These are phyloP conservation scores for Aspergillus fumigatiaffinis DNA, from an alignment of 2,329 filamentous ascomycete species.

Conservation along the genomic window DNA sequence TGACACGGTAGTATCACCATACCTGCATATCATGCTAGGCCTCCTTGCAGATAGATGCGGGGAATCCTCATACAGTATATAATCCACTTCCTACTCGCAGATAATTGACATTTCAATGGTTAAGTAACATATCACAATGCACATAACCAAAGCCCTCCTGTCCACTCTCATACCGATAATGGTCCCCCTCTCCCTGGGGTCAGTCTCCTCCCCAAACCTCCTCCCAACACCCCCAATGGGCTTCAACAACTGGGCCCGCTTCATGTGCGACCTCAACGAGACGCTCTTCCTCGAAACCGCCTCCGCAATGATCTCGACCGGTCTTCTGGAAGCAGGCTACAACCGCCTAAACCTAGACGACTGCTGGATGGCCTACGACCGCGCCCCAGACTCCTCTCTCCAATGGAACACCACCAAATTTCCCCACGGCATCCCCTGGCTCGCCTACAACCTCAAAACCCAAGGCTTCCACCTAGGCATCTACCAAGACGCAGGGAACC, in stretches of 20 bases:
- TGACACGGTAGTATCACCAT: background rate
- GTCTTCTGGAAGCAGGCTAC: slow-evolving; percentile 39
- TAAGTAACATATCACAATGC: background rate
- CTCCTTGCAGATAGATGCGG: background rate
- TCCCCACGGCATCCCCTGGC: slow-evolving; percentile 42
- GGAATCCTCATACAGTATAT: background rate
- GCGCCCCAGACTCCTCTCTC: slow-evolving; percentile 36
- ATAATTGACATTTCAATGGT: background rate
- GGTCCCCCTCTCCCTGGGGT: slow-evolving; percentile 11
- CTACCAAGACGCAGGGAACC: slow-evolving; percentile 44
- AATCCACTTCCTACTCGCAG: too few relatives aligned
- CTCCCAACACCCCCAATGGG: slow-evolving; percentile 48
- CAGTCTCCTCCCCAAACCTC: slow-evolving; percentile 17
- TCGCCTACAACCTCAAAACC: slow-evolving; percentile 36
- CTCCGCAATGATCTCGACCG: slow-evolving; percentile 42
- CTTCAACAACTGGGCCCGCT: slow-evolving; percentile 51
- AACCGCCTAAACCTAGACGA: slow-evolving; percentile 45
- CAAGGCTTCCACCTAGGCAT: slow-evolving; percentile 46
- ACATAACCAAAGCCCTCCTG: background rate
- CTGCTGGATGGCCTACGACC: slow-evolving; percentile 40
- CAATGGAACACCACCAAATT: slow-evolving; percentile 42
- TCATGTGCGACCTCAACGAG: slow-evolving; percentile 48
- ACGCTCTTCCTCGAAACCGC: slow-evolving; percentile 47
- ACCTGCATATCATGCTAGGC: too few relatives aligned
- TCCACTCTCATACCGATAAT: slow-evolving; percentile 5